Evolutionary conservation across 306 rosid species (phyloP).

Genomic region (Abrus pulchellus): DNA sequence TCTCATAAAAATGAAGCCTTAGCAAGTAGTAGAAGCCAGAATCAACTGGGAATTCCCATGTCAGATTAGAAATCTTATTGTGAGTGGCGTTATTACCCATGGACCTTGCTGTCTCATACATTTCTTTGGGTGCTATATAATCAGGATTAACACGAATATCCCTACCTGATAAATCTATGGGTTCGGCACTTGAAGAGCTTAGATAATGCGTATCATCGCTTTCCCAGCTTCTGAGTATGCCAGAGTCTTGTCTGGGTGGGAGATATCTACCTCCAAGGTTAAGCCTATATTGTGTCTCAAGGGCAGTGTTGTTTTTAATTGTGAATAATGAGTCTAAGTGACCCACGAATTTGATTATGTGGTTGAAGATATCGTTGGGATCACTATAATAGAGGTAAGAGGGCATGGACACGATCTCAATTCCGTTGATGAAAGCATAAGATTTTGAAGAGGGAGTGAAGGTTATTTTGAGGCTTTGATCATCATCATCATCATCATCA

Average conservation of each 20-base stretch:
- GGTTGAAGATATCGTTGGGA: background rate
- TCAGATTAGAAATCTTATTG: background rate
- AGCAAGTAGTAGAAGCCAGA: background rate
- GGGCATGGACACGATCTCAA: background rate
- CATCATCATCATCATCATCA: background rate
- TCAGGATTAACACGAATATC: background rate
- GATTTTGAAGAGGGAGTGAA: background rate
- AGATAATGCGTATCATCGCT: slow-evolving; percentile 23
- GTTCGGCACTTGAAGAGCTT: background rate
- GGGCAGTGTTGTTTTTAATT: no score
- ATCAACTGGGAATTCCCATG: background rate
- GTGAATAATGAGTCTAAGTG: no score
- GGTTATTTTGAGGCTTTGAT: background rate
- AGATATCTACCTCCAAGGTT: no score
- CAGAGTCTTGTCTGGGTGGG: no score
- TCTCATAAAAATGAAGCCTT: background rate
- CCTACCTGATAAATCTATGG: no score
- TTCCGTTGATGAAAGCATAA: background rate
- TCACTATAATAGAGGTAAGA: background rate
- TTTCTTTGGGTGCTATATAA: slow-evolving; percentile 3
- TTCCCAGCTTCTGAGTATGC: no score
- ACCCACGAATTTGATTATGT: background rate
- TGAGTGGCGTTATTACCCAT: background rate
- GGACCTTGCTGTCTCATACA: background rate
- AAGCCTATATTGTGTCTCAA: no score